Conservation (phyloP, 2,329 filamentous ascomycete species). For the Claviceps cyperi region DNA sequence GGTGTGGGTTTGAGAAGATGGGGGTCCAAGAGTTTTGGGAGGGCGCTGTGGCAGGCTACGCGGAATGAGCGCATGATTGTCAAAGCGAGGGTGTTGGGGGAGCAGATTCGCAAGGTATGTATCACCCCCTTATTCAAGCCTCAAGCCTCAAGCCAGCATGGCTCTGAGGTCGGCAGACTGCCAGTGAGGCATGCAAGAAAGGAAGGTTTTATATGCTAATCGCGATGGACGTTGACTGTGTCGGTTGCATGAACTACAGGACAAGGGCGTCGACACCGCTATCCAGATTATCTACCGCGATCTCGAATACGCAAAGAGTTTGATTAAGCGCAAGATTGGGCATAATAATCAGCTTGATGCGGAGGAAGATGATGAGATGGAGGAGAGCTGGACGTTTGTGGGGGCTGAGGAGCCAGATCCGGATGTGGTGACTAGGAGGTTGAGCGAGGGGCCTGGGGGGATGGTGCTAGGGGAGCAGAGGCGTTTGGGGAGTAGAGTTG, state of each 20-base stretch:
- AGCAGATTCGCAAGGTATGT: conserved; percentile 72
- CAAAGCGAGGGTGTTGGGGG: conserved; percentile 69
- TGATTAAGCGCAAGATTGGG: conserved; percentile 54
- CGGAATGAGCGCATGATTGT: conserved; percentile 82
- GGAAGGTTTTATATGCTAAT: no score
- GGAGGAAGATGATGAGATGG: conserved; percentile 42
- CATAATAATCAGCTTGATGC: conserved; percentile 30
- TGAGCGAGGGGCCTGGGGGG: conserved; percentile 21
- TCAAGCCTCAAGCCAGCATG: no score
- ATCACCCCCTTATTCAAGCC: no score
- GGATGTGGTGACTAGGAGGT: conserved; percentile 26
- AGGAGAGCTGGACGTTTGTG: conserved; percentile 85
- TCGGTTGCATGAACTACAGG: conserved; percentile 32
- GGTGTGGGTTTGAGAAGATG: conserved; percentile 81
- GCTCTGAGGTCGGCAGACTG: no score
- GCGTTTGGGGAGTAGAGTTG: conserved; percentile 12
- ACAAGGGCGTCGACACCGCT: conserved; percentile 78
- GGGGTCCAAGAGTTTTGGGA: conserved; percentile 71
- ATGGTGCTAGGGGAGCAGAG: conserved; percentile 10
- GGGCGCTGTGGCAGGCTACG: conserved; percentile 82
- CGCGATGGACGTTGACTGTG: no score
- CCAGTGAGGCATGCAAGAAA: no score
- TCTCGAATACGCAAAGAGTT: conserved; percentile 75
- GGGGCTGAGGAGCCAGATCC: conserved; percentile 39
- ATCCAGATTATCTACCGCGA: conserved; percentile 92